Percentiles rank a stretch among this genome's conserved stretches.
Conservation (phyloP, 306 rosid species). For the Quercus engelmannii region DNA sequence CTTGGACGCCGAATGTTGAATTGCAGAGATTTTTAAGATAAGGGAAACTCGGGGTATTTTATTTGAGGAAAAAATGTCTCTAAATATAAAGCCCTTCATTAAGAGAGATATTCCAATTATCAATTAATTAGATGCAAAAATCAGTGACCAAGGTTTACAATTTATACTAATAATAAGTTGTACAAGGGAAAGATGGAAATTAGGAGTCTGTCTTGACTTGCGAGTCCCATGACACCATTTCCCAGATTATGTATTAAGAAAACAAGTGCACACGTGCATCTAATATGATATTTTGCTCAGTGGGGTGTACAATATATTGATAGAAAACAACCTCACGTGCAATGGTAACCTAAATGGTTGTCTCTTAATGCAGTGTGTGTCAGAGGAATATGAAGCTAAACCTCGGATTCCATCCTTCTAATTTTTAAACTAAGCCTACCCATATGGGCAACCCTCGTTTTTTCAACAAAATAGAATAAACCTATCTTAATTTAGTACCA, state of each 20-base stretch:
- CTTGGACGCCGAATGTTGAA: no score
- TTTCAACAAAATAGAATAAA: not conserved
- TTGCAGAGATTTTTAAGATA: no score
- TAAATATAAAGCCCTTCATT: not conserved
- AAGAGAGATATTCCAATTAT: not conserved
- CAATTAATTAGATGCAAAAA: not conserved
- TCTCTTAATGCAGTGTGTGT: conserved; percentile 47
- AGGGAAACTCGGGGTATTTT: no score
- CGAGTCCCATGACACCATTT: conserved; percentile 19
- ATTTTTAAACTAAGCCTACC: conserved; percentile 25
- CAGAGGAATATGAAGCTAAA: conserved; percentile 50
- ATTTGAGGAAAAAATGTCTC: no score
- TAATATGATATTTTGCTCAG: conserved; percentile 28
- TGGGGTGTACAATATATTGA: conserved; percentile 25
- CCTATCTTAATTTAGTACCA: not conserved
- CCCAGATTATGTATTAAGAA: conserved; percentile 30
- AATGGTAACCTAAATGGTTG: conserved; percentile 46
- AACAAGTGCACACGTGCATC: conserved; percentile 50
- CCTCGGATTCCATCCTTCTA: conserved; percentile 64
- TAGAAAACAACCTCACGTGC: conserved; percentile 57
- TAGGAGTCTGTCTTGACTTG: conserved; percentile 15
- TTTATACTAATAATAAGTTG: not conserved
- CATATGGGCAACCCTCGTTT: not conserved
- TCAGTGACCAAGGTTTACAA: not conserved
- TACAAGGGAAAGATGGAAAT: conserved; percentile 6